Conservation (phyloP, 768 basidiomycete genomes). For the Chalciporus piperatus region DNA sequence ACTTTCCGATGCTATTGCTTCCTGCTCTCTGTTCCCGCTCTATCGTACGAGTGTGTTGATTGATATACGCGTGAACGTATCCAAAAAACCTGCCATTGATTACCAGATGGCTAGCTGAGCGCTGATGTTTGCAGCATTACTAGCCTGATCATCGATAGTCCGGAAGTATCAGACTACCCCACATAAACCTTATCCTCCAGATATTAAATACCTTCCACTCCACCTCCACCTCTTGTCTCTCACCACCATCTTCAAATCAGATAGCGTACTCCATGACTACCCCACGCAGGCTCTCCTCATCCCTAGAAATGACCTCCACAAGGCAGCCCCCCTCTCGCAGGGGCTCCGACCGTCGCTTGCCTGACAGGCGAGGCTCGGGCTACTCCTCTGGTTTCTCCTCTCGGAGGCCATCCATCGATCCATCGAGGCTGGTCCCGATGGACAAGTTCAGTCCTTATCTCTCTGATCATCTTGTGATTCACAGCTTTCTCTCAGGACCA, state of each 20-base stretch:
- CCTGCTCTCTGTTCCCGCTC: background rate
- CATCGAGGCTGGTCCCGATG: conserved; percentile 73
- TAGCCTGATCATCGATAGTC: conserved; percentile 5
- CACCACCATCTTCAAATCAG: conserved; percentile 15
- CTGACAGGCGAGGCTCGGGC: conserved; percentile 50
- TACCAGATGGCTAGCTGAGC: too few relatives aligned
- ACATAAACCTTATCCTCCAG: conserved; percentile 16
- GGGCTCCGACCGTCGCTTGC: conserved; percentile 41
- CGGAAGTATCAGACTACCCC: background rate
- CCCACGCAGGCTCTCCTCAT: conserved; percentile 25
- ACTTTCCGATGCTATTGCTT: conserved; percentile 2
- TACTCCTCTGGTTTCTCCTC: conserved; percentile 46
- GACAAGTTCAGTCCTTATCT: conserved; percentile 54
- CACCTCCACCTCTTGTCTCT: background rate
- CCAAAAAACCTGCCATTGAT: background rate
- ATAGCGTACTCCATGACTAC: conserved; percentile 10
- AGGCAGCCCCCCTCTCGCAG: conserved; percentile 39
- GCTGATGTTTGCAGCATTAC: background rate
- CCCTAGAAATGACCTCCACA: conserved; percentile 32
- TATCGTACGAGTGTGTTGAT: background rate
- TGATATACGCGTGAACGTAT: background rate
- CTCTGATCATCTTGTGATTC: conserved; percentile 3
- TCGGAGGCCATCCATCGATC: conserved; percentile 73
- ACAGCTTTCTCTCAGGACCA: conserved; percentile 34
- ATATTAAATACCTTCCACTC: conserved; percentile 10